These are phyloP conservation scores for Starmerella powellii DNA, from an alignment of 805 yeast species.

Conservation along the genomic window DNA sequence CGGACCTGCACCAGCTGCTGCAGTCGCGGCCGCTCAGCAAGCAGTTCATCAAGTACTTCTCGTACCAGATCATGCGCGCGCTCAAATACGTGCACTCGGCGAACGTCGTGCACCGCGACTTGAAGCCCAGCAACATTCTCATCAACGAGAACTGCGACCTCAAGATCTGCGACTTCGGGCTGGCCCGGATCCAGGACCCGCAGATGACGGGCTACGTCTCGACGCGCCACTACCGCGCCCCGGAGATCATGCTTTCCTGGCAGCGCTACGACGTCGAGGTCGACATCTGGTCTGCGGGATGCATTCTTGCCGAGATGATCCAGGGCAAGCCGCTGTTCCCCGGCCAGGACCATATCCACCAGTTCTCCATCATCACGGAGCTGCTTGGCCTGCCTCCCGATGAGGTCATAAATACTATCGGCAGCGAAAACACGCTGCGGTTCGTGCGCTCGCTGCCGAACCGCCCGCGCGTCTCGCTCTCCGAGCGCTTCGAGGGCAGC, in stretches of 20 bases:
- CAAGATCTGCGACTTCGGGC: constrained; percentile 86
- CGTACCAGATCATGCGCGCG: constrained; percentile 84
- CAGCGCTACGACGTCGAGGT: constrained; percentile 94
- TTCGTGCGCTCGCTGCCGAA: constrained; percentile 90
- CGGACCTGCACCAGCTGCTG: constrained; percentile 82
- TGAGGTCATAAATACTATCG: constrained; percentile 91
- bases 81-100: constrained; percentile 84
- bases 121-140: constrained; percentile 68
- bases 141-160: constrained; percentile 84
- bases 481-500: constrained; percentile 63
- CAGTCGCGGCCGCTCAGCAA: constrained; percentile 89
- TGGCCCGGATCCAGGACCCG: constrained; percentile 95
- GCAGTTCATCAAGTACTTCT: constrained; percentile 91
- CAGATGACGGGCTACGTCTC: constrained; percentile 98
- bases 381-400: constrained; percentile 91
- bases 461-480: constrained; percentile 81
- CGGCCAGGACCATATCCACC: constrained; percentile 97
- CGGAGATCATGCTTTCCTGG: constrained; percentile 98
- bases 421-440: constrained; percentile 86
- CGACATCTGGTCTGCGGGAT: constrained; percentile 96
- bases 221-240: constrained; percentile 92
- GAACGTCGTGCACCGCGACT: constrained; percentile 81
- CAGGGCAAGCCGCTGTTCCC: constrained; percentile 96
- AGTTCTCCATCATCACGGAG: constrained; percentile 92
- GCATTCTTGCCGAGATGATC: constrained; percentile 94